A percentile compares a stretch with the other conserved stretches of the same genome.
Conservation (phyloP, 129 eudicot genomes). For the Rutidosis leptorrhynchoides region DNA sequence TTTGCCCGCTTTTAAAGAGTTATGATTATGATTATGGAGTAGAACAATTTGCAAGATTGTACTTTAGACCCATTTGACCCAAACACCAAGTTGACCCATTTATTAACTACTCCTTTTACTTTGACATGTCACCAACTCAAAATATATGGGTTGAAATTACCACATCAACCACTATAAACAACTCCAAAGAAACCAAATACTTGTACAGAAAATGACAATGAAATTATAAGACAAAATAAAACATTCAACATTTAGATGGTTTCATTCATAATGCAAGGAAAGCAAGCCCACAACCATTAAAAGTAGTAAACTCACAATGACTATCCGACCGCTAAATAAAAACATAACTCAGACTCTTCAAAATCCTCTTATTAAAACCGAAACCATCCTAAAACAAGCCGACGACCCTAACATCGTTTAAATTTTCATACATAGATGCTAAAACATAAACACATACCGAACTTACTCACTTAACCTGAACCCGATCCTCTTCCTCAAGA, state of each 20-base stretch:
- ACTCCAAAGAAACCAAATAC: neutral
- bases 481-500: conserved; percentile 25
- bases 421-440: conserved; percentile 4
- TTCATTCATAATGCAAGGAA: neutral
- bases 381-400: neutral
- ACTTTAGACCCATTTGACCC: neutral
- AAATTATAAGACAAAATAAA: neutral
- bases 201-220: neutral
- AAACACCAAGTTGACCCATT: neutral
- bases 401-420: conserved; percentile 12
- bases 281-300: neutral
- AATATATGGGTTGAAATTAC: neutral
- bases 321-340: neutral
- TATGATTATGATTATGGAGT: neutral
- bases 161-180: neutral
- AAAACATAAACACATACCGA: neutral
- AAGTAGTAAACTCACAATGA: neutral
- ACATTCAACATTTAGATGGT: neutral
- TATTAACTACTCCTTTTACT: neutral
- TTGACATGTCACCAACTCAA: neutral
- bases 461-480: conserved; percentile 32
- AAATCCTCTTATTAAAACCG: neutral
- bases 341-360: too few relatives aligned
- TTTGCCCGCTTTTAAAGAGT: neutral
- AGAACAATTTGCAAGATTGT: neutral